Conservation (phyloP, 2,329 filamentous ascomycete species). For the Xylaria sp. region DNA sequence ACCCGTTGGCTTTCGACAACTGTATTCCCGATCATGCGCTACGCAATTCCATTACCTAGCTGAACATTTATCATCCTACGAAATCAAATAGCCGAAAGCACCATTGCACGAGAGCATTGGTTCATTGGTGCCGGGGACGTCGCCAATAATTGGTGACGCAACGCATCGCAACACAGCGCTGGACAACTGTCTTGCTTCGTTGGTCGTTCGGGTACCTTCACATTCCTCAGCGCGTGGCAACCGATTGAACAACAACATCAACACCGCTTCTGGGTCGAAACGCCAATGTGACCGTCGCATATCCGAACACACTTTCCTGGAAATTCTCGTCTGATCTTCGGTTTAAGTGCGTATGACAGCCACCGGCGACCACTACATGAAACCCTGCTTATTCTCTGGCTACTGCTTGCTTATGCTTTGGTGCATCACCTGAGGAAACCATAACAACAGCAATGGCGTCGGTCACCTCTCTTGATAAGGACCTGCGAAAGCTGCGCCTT, state of each 20-base stretch:
- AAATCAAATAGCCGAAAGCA: not conserved
- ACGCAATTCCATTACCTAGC: constrained; percentile 14
- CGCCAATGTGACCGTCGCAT: not conserved
- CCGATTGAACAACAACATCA: not conserved
- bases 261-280: not conserved
- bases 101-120: not conserved
- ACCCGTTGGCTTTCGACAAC: constrained; percentile 26
- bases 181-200: constrained; percentile 26
- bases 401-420: not conserved
- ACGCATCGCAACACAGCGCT: constrained; percentile 5
- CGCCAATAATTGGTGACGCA: constrained; percentile 16
- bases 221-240: constrained; percentile 9
- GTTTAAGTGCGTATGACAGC: not conserved
- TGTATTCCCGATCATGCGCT: constrained; percentile 24
- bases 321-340: not conserved
- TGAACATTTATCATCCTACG: constrained; percentile 23
- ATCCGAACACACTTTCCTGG: not conserved
- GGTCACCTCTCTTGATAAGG: constrained; percentile 91
- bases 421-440: not conserved
- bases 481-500: constrained; percentile 91
- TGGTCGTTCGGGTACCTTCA: constrained; percentile 1
- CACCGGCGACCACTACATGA: not conserved
- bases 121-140: not conserved
- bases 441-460: constrained; percentile 77
- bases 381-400: not conserved